Conservation (phyloP, 108 stramenopile genomes). For the Stephanodiscus minutulus region DNA sequence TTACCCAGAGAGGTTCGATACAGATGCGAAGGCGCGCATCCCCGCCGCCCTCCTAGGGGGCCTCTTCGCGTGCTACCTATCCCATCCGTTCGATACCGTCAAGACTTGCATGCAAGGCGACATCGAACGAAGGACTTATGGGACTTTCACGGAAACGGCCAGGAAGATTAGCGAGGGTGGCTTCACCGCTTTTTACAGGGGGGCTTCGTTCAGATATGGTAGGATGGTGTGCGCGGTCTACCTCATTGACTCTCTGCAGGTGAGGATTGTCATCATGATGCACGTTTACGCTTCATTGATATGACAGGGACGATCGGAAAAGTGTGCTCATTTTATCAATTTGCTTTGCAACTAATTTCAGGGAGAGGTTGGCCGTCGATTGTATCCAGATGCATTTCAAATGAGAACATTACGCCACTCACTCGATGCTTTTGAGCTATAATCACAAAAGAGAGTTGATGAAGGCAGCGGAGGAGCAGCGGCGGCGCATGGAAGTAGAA, state of each 20-base stretch:
- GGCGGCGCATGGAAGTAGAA: too few relatives aligned
- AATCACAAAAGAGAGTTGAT: too few relatives aligned
- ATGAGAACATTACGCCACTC: neutral
- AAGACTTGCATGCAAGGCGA: slow-evolving; percentile 98
- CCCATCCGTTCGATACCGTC: slow-evolving; percentile 90
- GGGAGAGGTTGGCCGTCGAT: slow-evolving; percentile 24
- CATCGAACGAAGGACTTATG: slow-evolving; percentile 79
- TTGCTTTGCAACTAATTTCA: neutral
- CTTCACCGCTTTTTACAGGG: slow-evolving; percentile 87
- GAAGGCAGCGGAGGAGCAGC: too few relatives aligned
- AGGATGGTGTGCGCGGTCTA: slow-evolving; percentile 91
- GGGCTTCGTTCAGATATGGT: slow-evolving; percentile 90
- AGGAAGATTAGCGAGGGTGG: slow-evolving; percentile 66
- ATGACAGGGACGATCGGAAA: neutral
- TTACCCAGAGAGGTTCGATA: slow-evolving; percentile 78
- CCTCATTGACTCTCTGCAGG: slow-evolving; percentile 83
- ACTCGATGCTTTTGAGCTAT: neutral
- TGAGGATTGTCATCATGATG: neutral
- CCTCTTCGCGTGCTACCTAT: slow-evolving; percentile 87
- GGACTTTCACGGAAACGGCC: slow-evolving; percentile 74
- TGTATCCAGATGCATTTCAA: slow-evolving; percentile 1
- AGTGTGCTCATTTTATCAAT: neutral
- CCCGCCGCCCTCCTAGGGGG: slow-evolving; percentile 89
- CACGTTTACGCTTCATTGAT: neutral
- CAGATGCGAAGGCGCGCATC: slow-evolving; percentile 83